phyloP scores from a whole-genome alignment of 805 yeast genomes.

The Metschnikowia sp. region DNA sequence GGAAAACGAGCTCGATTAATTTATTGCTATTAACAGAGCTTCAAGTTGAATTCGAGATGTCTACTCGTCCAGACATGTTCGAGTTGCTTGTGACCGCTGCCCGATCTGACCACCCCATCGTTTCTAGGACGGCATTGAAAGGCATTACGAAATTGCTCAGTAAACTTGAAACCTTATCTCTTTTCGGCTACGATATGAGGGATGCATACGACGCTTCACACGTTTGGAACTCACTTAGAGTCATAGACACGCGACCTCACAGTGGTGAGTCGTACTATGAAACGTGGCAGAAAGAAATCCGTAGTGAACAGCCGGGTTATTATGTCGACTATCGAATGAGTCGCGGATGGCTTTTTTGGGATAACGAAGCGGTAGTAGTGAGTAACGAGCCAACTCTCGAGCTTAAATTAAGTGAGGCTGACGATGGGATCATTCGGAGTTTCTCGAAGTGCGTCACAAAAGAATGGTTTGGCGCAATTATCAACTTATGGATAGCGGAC shows the following conservation, averaged over 20 bases:
- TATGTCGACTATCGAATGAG: conserved; percentile 56
- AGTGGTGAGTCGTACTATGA: conserved; percentile 34
- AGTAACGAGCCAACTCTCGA: conserved; percentile 26
- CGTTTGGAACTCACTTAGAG: conserved; percentile 32
- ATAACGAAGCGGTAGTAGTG: conserved; percentile 47
- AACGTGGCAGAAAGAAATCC: conserved; percentile 50
- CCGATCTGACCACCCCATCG: conserved; percentile 62
- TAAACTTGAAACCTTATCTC: conserved; percentile 44
- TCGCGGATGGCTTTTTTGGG: conserved; percentile 80
- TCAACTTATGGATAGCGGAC: conserved; percentile 55
- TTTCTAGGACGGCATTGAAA: conserved; percentile 57
- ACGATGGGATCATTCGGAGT: conserved; percentile 35
- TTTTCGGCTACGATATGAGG: conserved; percentile 44
- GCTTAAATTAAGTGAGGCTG: conserved; percentile 38
- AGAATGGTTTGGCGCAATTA: conserved; percentile 55
- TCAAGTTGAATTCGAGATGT: conserved; percentile 52
- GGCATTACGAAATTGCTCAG: conserved; percentile 48
- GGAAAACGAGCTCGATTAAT: conserved; percentile 54
- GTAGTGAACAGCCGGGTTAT: conserved; percentile 45
- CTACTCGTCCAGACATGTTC: conserved; percentile 38
- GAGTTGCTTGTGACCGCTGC: conserved; percentile 46
- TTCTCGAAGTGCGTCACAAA: conserved; percentile 48
- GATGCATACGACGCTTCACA: conserved; percentile 40
- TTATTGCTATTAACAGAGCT: conserved; percentile 49
- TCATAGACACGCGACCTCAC: conserved; percentile 41